Conservation (phyloP, 257 asterid species). For the Eustoma russellianum region DNA sequence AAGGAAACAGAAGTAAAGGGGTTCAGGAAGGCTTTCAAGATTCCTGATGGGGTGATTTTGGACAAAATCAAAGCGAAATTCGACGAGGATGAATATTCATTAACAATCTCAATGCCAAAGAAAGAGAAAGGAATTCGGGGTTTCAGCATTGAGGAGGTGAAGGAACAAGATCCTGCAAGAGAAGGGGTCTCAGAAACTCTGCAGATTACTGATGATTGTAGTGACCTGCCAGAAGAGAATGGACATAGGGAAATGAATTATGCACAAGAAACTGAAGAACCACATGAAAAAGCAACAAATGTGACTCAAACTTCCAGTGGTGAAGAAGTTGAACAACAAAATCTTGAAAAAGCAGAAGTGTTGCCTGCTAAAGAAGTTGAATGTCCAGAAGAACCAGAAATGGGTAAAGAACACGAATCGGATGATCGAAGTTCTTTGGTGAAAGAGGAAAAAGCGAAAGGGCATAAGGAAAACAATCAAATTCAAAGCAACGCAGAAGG, state of each 20-base stretch:
- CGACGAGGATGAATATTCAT: conserved; percentile 41
- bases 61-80: conserved; percentile 59
- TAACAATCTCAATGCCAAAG: conserved; percentile 69
- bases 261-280: not conserved
- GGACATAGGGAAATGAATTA: not conserved
- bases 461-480: conserved; percentile 11
- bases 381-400: conserved; percentile 4
- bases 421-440: not conserved
- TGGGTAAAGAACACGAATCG: conserved; percentile 1
- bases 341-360: not conserved
- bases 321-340: not conserved
- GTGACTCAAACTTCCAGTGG: too few species aligned
- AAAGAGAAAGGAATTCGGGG: conserved; percentile 54
- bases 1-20: conserved; percentile 38
- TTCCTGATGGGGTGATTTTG: conserved; percentile 60
- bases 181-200: conserved; percentile 27
- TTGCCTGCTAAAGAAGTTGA: conserved; percentile 5
- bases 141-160: conserved; percentile 43
- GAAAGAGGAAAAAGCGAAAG: conserved; percentile 2
- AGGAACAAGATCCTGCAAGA: conserved; percentile 25
- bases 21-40: conserved; percentile 64
- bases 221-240: conserved; percentile 3
- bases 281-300: not conserved
- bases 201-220: conserved; percentile 26
- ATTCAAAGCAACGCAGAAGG: conserved; percentile 1